Evolutionary conservation across 1,284 basidiomycete genomes (phyloP).

Genomic region (Cutaneotrichosporon cyanovorans): DNA sequence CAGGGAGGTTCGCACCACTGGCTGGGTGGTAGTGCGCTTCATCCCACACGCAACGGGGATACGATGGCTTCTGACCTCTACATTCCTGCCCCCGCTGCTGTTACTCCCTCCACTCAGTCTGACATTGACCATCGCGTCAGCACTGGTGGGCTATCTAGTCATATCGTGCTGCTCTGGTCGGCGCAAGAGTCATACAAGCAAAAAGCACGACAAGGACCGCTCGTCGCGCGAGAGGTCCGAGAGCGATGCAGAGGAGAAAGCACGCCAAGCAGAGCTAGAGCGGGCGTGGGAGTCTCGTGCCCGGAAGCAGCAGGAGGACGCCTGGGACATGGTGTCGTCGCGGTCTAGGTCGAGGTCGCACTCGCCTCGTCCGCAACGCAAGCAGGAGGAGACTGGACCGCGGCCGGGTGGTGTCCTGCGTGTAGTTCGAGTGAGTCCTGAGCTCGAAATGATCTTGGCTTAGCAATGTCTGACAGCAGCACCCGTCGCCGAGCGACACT

Average conservation of each 20-base stretch:
- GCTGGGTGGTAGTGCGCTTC: constrained; percentile 44
- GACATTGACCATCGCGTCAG: constrained; percentile 34
- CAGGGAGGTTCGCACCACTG: constrained; percentile 42
- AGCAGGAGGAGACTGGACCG: no score
- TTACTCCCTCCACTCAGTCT: constrained; percentile 39
- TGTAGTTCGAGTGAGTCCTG: no score
- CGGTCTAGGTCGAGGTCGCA: neutral
- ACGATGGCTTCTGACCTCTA: constrained; percentile 38
- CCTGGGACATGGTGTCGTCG: constrained; percentile 1
- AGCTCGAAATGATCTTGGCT: no score
- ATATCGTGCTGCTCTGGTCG: constrained; percentile 22
- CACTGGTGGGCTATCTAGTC: constrained; percentile 33
- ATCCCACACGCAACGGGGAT: constrained; percentile 41
- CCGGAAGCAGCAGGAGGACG: neutral
- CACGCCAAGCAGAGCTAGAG: neutral
- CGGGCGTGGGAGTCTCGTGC: neutral
- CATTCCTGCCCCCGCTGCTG: constrained; percentile 38
- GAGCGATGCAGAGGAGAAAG: neutral
- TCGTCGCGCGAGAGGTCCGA: neutral
- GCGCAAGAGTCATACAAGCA: no score
- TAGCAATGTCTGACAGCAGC: no score
- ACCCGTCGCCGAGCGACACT: no score
- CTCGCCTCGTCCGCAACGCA: no score
- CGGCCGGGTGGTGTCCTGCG: no score
- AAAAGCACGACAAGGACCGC: no score